These are phyloP conservation scores for Bipolaris bicolor DNA, from an alignment of 2,329 filamentous ascomycete genomes.

Conservation along the genomic window DNA sequence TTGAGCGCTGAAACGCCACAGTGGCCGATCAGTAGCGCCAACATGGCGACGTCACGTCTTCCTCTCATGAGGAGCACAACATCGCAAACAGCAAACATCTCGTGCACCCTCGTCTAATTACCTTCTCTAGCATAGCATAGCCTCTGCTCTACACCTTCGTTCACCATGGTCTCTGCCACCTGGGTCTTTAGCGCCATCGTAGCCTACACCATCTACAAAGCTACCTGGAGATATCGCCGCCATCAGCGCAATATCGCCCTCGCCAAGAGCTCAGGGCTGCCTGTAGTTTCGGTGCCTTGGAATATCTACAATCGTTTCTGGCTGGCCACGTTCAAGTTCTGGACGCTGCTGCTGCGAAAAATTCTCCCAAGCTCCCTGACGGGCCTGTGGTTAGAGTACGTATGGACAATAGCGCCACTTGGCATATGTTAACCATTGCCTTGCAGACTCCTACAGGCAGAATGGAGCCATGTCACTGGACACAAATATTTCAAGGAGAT, in stretches of 20 bases:
- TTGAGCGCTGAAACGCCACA: constrained; percentile 38
- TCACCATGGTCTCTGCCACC: constrained; percentile 21
- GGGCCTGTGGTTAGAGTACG: constrained; percentile 66
- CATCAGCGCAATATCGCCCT: constrained; percentile 51
- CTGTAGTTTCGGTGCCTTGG: constrained; percentile 52
- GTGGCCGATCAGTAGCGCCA: constrained; percentile 22
- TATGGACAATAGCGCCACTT: constrained; percentile 3
- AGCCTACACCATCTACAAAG: constrained; percentile 40
- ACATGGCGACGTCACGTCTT: constrained; percentile 34
- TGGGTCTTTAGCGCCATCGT: constrained; percentile 35
- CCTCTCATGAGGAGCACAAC: constrained; percentile 12
- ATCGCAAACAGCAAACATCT: constrained; percentile 6
- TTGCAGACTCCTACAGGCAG: constrained; percentile 60
- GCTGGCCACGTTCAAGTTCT: constrained; percentile 62
- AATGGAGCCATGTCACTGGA: constrained; percentile 65
- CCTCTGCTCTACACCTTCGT: not conserved
- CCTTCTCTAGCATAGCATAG: not conserved
- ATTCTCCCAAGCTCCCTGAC: constrained; percentile 62
- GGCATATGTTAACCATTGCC: constrained; percentile 4
- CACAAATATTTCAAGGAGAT: constrained; percentile 64
- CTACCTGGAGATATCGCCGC: constrained; percentile 43
- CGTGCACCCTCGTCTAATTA: not conserved
- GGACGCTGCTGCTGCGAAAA: constrained; percentile 61
- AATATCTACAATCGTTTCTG: constrained; percentile 60
- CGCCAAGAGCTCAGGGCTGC: constrained; percentile 55